Evolutionary conservation across 2,329 filamentous ascomycete genomes (phyloP), one percentile per base, ranked within the genome.

Genomic region (Cladosporium sp.): DNA sequence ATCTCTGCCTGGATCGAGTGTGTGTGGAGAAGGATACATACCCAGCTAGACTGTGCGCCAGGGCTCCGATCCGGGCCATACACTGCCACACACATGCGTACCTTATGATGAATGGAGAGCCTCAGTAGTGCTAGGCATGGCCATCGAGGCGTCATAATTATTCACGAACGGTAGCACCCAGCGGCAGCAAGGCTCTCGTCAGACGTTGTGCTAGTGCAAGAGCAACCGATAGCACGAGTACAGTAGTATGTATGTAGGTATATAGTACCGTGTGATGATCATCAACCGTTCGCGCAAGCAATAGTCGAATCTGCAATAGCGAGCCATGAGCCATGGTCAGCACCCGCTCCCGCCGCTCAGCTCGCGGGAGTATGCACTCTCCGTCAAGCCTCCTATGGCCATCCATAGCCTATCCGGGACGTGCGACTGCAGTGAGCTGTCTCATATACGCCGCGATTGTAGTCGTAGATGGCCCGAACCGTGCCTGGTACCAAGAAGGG

Each of bases 311-410:
- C 52, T 55, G 52, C 26, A 33, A 55, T 33, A 55, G 52, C 52
- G 28, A 55, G 52, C 52, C 40, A 46, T 46, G 40, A 55, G 52
- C 52, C 40, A 46, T 46, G 40, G 40, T 46, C 40, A 46, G n/a
- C 40, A 46, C 40, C 40, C 40, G 37, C 18, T 21, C n/a, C 18
- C 52, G 31, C 28, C 28, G 8, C 52, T 55, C 52, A 55, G 52
- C 52, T 33, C 28, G 52, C 29, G 28, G 52, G 11, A 12, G 18
- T 12, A 33, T 33, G 52, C 31, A 33, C 28, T 46, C 40, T 46
- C 40, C 40, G 40, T 46, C 40, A 46, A 46, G 40, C 40, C 40
- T 46, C 28, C 21, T 55, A n/a, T n/a, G 28, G 29, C 26, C 26
- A 33, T 55, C 52, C 28, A 55, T 55, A 46, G 40, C 40, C 40